Conservation (phyloP, 495 filamentous ascomycete genomes). For the Lasiosphaeris hirsuta region DNA sequence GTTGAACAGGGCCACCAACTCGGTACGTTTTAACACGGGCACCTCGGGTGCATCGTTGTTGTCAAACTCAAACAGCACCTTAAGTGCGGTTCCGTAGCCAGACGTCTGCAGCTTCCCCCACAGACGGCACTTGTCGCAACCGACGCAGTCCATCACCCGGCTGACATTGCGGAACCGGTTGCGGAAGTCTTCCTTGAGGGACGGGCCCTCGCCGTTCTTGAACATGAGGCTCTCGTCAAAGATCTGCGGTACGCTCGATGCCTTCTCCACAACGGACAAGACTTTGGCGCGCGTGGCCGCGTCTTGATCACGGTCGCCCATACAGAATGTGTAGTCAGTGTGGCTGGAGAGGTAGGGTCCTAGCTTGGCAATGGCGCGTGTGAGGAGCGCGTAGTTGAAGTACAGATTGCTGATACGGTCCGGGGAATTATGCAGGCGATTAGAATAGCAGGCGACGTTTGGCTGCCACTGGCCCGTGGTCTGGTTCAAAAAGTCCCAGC, state of each 20-base stretch:
- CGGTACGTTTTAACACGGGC: constrained; percentile 77
- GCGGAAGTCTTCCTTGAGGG: constrained; percentile 93
- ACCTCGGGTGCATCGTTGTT: constrained; percentile 65
- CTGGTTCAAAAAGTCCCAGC: constrained; percentile 95
- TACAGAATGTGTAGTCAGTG: constrained; percentile 79
- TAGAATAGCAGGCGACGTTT: constrained; percentile 84
- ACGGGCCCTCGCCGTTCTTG: constrained; percentile 62
- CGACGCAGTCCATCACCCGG: constrained; percentile 96
- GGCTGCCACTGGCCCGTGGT: constrained; percentile 92
- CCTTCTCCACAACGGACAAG: constrained; percentile 64
- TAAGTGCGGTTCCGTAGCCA: constrained; percentile 91
- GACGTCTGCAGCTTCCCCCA: constrained; percentile 98
- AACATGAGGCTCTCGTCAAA: constrained; percentile 98
- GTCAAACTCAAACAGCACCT: constrained; percentile 94
- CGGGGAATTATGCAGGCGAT: constrained; percentile 75
- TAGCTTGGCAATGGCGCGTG: constrained; percentile 89
- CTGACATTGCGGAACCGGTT: constrained; percentile 96
- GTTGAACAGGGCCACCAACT: constrained; percentile 91
- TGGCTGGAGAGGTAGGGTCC: constrained; percentile 64
- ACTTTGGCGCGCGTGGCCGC: constrained; percentile 74
- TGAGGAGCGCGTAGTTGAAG: constrained; percentile 94
- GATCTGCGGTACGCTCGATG: constrained; percentile 64
- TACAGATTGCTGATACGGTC: constrained; percentile 96
- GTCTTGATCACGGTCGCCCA: constrained; percentile 78
- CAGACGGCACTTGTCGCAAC: constrained; percentile 95